Evolutionary conservation across 2,329 filamentous ascomycete genomes (phyloP).

Genomic region (Hysterium pulicare): DNA sequence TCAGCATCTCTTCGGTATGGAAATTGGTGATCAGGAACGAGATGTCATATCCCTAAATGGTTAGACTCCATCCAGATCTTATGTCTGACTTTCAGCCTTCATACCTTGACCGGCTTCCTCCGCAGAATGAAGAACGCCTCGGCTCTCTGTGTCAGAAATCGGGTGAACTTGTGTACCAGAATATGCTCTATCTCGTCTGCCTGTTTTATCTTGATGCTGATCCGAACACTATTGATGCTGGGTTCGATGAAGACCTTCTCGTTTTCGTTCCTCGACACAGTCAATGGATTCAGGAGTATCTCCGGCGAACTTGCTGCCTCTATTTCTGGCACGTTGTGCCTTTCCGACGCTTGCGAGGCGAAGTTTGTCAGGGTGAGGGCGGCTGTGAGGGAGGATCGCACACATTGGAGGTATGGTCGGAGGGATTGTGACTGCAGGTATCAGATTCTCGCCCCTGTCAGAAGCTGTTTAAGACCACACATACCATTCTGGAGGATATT

Average conservation of each 20-base stretch:
- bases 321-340: constrained; percentile 97
- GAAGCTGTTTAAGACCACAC: background rate
- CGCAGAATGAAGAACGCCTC: constrained; percentile 96
- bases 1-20: constrained; percentile 97
- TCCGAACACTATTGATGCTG: constrained; percentile 91
- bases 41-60: constrained; percentile 83
- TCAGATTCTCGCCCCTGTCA: constrained; percentile 23
- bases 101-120: constrained; percentile 89
- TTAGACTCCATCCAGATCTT: constrained; percentile 18
- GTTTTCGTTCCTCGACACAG: constrained; percentile 91
- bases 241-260: constrained; percentile 95
- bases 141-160: constrained; percentile 92
- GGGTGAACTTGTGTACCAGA: constrained; percentile 95
- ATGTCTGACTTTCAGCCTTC: constrained; percentile 22
- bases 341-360: constrained; percentile 91
- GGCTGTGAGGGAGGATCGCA: constrained; percentile 89
- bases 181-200: constrained; percentile 99
- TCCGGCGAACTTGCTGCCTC: constrained; percentile 92
- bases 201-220: constrained; percentile 99
- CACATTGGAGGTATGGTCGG: constrained; percentile 92
- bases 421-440: constrained; percentile 80
- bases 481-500: constrained; percentile 27
- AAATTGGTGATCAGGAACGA: constrained; percentile 98
- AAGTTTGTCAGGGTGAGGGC: constrained; percentile 95
- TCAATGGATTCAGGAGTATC: constrained; percentile 86